Evolutionary conservation across 1,284 basidiomycete genomes (phyloP).

Genomic region (Ustilago trichophora): DNA sequence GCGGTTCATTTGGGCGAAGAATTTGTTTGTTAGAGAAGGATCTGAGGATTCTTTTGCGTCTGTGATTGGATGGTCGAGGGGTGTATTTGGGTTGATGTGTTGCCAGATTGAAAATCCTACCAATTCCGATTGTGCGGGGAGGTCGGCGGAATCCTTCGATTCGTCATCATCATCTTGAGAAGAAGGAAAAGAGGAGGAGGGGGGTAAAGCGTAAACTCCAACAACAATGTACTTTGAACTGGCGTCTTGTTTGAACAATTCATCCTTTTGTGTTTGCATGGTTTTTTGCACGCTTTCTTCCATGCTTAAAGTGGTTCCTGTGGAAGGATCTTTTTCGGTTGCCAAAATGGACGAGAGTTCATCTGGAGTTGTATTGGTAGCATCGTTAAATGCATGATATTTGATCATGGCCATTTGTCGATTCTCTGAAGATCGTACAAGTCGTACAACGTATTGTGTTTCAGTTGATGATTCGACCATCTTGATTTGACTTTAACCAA

Average conservation of each 20-base stretch:
- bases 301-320: background rate
- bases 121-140: background rate
- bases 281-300: background rate
- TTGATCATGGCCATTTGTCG: too few relatives aligned
- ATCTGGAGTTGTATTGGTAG: constrained; percentile 1
- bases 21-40: constrained; percentile 9
- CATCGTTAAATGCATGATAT: constrained; percentile 15
- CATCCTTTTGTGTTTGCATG: background rate
- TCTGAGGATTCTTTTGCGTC: background rate
- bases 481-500: too few relatives aligned
- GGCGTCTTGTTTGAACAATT: too few relatives aligned
- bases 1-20: constrained; percentile 16
- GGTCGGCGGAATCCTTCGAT: background rate
- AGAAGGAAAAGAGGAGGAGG: too few relatives aligned
- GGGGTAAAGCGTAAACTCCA: background rate
- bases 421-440: too few relatives aligned
- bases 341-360: background rate
- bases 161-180: too few relatives aligned
- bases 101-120: constrained; percentile 11
- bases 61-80: background rate
- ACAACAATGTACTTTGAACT: background rate
- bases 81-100: background rate
- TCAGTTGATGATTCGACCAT: too few relatives aligned
- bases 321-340: background rate
- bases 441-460: too few relatives aligned